A percentile compares a stretch with the other conserved stretches of the same genome.
Conservation (phyloP, 2,329 filamentous ascomycete species). For the Cryphonectria japonica region DNA sequence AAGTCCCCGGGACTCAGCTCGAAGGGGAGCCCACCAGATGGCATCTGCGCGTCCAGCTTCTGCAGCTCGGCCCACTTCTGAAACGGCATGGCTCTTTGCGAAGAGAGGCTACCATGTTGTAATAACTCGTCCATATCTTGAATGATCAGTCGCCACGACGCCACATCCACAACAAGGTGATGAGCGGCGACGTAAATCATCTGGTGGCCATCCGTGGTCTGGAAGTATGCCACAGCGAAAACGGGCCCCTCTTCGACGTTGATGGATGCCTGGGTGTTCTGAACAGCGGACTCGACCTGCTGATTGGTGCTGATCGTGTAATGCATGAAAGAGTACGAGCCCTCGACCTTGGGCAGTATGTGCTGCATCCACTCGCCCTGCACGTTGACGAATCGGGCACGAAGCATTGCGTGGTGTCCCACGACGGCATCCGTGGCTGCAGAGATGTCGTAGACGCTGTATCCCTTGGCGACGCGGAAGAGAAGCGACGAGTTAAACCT, state of each 20-base stretch:
- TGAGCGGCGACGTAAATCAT: slow-evolving; percentile 55
- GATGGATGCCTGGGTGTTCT: slow-evolving; percentile 48
- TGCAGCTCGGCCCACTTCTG: slow-evolving; percentile 55
- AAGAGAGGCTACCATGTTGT: slow-evolving; percentile 47
- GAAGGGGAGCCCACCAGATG: slow-evolving; percentile 41
- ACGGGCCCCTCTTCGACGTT: slow-evolving; percentile 55
- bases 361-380: slow-evolving; percentile 51
- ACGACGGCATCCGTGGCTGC: slow-evolving; percentile 54
- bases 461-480: slow-evolving; percentile 47
- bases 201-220: slow-evolving; percentile 49
- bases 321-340: slow-evolving; percentile 50
- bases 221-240: slow-evolving; percentile 54
- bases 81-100: slow-evolving; percentile 51
- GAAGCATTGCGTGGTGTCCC: slow-evolving; percentile 55
- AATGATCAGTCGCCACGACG: slow-evolving; percentile 55
- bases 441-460: slow-evolving; percentile 48
- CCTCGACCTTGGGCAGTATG: slow-evolving; percentile 44
- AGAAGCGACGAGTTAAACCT: slow-evolving; percentile 57
- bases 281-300: slow-evolving; percentile 47
- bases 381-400: slow-evolving; percentile 48
- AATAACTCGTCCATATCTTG: slow-evolving; percentile 56
- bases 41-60: slow-evolving; percentile 33
- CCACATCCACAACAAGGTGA: slow-evolving; percentile 55
- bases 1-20: slow-evolving; percentile 45
- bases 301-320: slow-evolving; percentile 45